Evolutionary conservation across 805 yeast genomes (phyloP).

Genomic region (Wickerhamiella vanderwaltii): DNA sequence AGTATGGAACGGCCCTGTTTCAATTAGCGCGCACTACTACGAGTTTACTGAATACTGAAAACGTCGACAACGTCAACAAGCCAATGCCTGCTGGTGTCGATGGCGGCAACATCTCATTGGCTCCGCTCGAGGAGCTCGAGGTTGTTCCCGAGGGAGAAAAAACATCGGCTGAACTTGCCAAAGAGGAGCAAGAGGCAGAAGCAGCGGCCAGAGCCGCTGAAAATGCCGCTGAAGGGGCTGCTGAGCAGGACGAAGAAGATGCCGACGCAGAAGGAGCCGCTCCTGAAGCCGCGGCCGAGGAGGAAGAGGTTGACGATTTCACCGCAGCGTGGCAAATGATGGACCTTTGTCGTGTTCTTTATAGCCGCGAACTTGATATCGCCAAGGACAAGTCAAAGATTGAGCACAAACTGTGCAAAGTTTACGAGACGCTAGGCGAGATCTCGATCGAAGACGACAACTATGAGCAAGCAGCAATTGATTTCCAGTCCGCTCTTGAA

Average conservation of each 20-base stretch:
- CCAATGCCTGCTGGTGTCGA: constrained; percentile 13
- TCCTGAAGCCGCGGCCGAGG: constrained; percentile 16
- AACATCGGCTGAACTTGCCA: background rate
- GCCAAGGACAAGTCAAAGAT: constrained; percentile 26
- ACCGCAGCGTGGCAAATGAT: constrained; percentile 81
- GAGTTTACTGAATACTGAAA: constrained; percentile 57
- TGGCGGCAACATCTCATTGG: constrained; percentile 18
- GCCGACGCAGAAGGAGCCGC: constrained; percentile 12
- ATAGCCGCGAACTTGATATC: constrained; percentile 34
- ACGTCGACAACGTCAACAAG: constrained; percentile 17
- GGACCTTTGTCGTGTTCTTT: constrained; percentile 60
- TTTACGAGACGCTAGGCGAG: constrained; percentile 75
- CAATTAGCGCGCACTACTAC: constrained; percentile 63
- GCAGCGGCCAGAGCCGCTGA: background rate
- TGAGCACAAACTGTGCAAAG: constrained; percentile 51
- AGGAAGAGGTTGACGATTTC: constrained; percentile 53
- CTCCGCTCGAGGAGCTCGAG: constrained; percentile 9
- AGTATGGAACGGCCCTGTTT: constrained; percentile 72
- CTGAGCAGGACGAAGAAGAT: background rate
- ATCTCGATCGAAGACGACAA: constrained; percentile 77
- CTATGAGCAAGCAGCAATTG: constrained; percentile 63
- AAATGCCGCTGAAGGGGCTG: background rate
- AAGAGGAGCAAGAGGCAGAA: background rate
- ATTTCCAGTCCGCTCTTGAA: constrained; percentile 47
- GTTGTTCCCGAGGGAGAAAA: constrained; percentile 5